Conservation (phyloP, 495 filamentous ascomycete genomes). For the Hypomontagnella submonticulosa region DNA sequence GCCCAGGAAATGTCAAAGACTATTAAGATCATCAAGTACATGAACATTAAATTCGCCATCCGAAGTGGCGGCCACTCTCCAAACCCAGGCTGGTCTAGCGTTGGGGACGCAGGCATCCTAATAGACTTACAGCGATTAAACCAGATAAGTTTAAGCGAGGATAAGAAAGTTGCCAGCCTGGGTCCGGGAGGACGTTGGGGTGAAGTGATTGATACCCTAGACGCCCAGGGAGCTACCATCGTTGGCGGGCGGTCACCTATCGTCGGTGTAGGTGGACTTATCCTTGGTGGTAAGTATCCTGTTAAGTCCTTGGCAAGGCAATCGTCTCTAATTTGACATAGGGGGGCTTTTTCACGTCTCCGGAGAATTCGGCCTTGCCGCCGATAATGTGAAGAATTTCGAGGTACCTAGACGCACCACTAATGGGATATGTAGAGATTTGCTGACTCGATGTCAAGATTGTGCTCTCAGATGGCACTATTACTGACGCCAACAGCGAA, state of each 20-base stretch:
- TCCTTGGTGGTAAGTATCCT: conserved; percentile 47
- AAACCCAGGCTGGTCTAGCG: conserved; percentile 46
- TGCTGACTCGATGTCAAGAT: conserved; percentile 5
- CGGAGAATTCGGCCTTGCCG: conserved; percentile 49
- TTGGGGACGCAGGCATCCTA: conserved; percentile 52
- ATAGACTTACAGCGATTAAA: conserved; percentile 58
- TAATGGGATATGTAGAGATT: neutral
- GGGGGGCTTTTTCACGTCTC: conserved; percentile 24
- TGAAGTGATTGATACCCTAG: conserved; percentile 51
- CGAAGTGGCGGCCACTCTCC: conserved; percentile 60
- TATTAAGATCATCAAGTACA: conserved; percentile 28
- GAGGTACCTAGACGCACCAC: conserved; percentile 43
- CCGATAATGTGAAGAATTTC: conserved; percentile 57
- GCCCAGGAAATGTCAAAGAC: conserved; percentile 47
- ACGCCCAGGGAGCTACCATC: conserved; percentile 42
- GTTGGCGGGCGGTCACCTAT: conserved; percentile 50
- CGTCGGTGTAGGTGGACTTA: conserved; percentile 55
- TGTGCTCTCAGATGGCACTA: conserved; percentile 57
- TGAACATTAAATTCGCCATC: conserved; percentile 50
- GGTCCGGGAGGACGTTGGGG: conserved; percentile 55
- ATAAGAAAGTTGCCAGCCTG: conserved; percentile 48
- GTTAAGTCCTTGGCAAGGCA: neutral
- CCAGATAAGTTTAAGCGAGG: conserved; percentile 46
- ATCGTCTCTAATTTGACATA: conserved; percentile 25
- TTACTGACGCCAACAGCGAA: conserved; percentile 57